phyloP scores from a whole-genome alignment of 2,329 filamentous ascomycete genomes.

The Scedosporium minutisporum region DNA sequence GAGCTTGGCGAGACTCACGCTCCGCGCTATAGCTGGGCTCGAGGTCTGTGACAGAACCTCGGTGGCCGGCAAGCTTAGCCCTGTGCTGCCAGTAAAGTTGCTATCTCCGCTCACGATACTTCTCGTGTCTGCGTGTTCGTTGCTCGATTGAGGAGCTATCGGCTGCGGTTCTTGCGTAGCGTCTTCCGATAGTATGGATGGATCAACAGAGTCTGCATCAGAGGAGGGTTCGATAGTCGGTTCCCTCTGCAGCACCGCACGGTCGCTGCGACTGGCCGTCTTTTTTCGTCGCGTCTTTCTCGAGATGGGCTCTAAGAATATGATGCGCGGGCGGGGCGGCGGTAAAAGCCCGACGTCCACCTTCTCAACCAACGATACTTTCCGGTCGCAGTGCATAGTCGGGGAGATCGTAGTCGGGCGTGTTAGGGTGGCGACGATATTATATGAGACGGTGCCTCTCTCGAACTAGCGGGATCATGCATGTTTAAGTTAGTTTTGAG shows the following conservation, averaged over 20 bases:
- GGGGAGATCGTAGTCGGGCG: constrained; percentile 79
- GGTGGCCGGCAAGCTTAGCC: constrained; percentile 42
- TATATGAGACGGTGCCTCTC: constrained; percentile 83
- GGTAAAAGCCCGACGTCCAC: constrained; percentile 74
- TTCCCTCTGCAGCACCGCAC: constrained; percentile 5
- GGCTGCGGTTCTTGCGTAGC: constrained; percentile 9
- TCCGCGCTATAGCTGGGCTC: not conserved
- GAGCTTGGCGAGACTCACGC: constrained; percentile 20
- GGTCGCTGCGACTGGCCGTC: constrained; percentile 4
- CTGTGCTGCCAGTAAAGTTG: constrained; percentile 55
- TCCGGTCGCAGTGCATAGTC: constrained; percentile 69
- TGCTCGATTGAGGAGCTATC: not conserved
- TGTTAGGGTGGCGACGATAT: constrained; percentile 82
- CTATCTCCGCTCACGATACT: constrained; percentile 67
- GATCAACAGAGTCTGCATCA: constrained; percentile 30
- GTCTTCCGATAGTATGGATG: constrained; percentile 30
- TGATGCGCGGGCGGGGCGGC: constrained; percentile 67
- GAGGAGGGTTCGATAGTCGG: constrained; percentile 19
- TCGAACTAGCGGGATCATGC: constrained; percentile 59
- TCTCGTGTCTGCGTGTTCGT: constrained; percentile 39
- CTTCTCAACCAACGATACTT: constrained; percentile 68
- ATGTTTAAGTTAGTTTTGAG: not conserved
- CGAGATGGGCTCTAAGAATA: constrained; percentile 82
- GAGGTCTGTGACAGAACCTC: constrained; percentile 4
- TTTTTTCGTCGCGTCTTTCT: constrained; percentile 56